Conservation (phyloP, 257 asterid species). For the Haberlea rhodopensis region DNA sequence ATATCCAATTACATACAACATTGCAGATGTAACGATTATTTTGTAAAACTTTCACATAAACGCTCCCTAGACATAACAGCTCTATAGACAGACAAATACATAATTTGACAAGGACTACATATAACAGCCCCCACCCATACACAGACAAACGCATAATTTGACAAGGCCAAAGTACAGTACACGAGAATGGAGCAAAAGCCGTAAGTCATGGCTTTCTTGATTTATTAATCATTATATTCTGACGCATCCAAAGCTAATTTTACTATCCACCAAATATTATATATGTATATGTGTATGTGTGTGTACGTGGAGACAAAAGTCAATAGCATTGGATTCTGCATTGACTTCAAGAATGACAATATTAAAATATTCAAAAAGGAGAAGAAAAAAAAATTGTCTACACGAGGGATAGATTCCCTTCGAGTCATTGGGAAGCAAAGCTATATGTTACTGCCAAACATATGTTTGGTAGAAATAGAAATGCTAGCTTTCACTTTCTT, state of each 20-base stretch:
- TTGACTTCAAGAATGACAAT: constrained; percentile 37
- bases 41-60: too few species aligned
- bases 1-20: too few species aligned
- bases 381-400: constrained; percentile 14
- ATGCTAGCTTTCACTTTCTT: constrained; percentile 37
- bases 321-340: constrained; percentile 58
- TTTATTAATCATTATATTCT: constrained; percentile 22
- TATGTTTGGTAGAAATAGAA: constrained; percentile 21
- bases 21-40: too few species aligned
- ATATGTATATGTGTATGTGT: too few species aligned
- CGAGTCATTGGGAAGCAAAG: constrained; percentile 15
- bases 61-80: too few species aligned
- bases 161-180: constrained; percentile 19
- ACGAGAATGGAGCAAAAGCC: constrained; percentile 36
- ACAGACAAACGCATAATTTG: not conserved
- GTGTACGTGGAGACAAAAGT: constrained; percentile 27
- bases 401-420: constrained; percentile 42
- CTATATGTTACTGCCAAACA: constrained; percentile 25
- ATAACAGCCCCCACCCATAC: not conserved
- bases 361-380: constrained; percentile 29
- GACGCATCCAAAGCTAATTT: constrained; percentile 46
- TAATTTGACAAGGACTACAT: too few species aligned
- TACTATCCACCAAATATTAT: not conserved
- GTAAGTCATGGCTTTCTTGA: constrained; percentile 51
- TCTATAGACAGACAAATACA: too few species aligned